Base-by-base conservation (phyloP, 345 rosid species). In the Rhodomyrtus tomentosa region DNA sequence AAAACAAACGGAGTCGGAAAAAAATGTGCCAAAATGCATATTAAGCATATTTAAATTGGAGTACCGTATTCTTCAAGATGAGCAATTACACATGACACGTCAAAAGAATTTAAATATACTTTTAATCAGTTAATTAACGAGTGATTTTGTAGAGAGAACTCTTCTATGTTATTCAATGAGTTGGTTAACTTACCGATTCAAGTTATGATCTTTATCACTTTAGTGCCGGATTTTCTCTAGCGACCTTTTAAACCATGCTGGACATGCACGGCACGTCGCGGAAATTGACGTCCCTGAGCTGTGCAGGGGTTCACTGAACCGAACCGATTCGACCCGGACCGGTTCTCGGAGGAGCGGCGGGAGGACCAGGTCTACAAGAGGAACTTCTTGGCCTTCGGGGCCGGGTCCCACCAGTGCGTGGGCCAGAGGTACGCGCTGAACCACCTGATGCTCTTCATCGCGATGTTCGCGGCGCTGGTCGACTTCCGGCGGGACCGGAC, bases 341-440 rank as follows among this genome's bases (percentile, higher is more conserved):
- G 99, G 82, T 94, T 95, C 90, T 88, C 87, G 20, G 95, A 89
- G 50, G 88, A 84, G n/a, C 87, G 98, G 27, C 88, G 82, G 14
- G 98, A 94, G 89, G 96, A 93, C 20, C 92, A 90, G 86, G 12
- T 91, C 7, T 89, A 52, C 88, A 95, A 90, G 83, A 87, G 88
- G 56, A 92, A 95, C 83, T 96, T 90, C 82, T 20, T 96, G 58
- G 94, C 95, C 0, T 96, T 96, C 9, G 99, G 99, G 11, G 93
- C 96, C 3, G 99, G 99, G 2, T 58, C 98, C 72, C 99, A 96
- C 91, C 98, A 94, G 85, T 96, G 99, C 21, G 95, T 95, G 85
- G 99, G 99, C 7, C 98, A 96, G 89, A 89, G 96, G 84, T 95
- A 96, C 82, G 99, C 99, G 1, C 11, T 93, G 68, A 95, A 94